Conservation (phyloP, 495 filamentous ascomycete genomes). For the Xylaria bambusicola region DNA sequence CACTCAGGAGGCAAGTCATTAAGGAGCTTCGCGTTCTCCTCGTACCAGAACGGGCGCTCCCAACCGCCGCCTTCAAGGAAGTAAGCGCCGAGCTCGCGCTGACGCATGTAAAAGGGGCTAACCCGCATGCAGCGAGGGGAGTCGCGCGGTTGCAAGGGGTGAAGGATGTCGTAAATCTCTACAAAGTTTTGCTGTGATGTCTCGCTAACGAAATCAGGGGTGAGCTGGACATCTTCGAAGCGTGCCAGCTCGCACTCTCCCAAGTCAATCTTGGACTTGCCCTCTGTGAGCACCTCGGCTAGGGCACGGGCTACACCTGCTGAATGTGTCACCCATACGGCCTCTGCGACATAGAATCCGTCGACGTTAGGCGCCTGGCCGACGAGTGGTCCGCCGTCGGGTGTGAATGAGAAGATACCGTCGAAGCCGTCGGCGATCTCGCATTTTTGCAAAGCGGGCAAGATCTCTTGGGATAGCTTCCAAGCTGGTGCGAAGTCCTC, state of each 20-base stretch:
- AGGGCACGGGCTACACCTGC: slow-evolving; percentile 55
- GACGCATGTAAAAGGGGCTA: slow-evolving; percentile 48
- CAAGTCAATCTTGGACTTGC: slow-evolving; percentile 47
- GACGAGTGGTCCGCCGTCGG: slow-evolving; percentile 52
- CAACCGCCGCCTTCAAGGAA: slow-evolving; percentile 53
- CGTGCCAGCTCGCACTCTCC: slow-evolving; percentile 52
- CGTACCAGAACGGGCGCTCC: slow-evolving; percentile 57
- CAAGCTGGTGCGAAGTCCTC: slow-evolving; percentile 55
- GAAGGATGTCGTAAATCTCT: slow-evolving; percentile 56
- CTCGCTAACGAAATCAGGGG: slow-evolving; percentile 45
- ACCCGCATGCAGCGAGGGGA: slow-evolving; percentile 50
- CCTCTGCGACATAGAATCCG: slow-evolving; percentile 56
- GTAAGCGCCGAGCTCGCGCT: slow-evolving; percentile 49
- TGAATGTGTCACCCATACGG: slow-evolving; percentile 58
- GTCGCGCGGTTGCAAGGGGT: slow-evolving; percentile 49
- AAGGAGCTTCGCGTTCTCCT: slow-evolving; percentile 45
- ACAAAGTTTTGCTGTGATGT: slow-evolving; percentile 54
- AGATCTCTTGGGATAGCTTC: slow-evolving; percentile 44
- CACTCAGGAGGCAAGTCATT: slow-evolving; percentile 44
- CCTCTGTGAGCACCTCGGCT: slow-evolving; percentile 50
- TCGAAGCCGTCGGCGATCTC: slow-evolving; percentile 54
- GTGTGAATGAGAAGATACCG: slow-evolving; percentile 57
- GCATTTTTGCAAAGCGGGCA: slow-evolving; percentile 44
- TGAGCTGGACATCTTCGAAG: slow-evolving; percentile 52
- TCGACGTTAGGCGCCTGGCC: slow-evolving; percentile 50